Evolutionary conservation across 163 green algal species (phyloP), one percentile per base, ranked within the genome.

Genomic region (Chlamydomonas reinhardtii): DNA sequence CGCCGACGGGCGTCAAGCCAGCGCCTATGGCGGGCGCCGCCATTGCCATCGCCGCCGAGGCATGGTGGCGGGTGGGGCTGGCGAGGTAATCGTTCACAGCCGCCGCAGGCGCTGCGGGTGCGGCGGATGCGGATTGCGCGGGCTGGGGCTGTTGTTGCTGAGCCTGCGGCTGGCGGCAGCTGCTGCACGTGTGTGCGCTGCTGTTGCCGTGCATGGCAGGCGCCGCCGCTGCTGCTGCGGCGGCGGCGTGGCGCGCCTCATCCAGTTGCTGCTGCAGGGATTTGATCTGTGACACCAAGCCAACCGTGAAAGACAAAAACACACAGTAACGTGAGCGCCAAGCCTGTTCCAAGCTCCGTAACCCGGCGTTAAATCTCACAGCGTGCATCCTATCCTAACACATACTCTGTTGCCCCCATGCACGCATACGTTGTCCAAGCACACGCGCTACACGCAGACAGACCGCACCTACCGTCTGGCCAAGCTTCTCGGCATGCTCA

Each of bases 221-320:
- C 19, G 19, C 59, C 11, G 56, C 3, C 62, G 25, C 27, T 17
- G 68, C 65, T 24, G 79, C 69, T 4, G 54, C 52, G 6, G 68
- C 79, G 0, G 34, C 68, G 27, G 68, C 52, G 4, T 61, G 52
- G 32, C 76, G 76, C 2, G 79, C 68, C 34, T 78, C 52, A 1
- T 85, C 32, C 54, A 85, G 69, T 59, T 85, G 68, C 0, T 85
- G 68, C 54, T 85, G 79, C 14, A 85, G 54, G 24, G 34, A 65
- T 43, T 54, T 25, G n/a, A 84, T 54, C 76, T 84, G 65, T 27
- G 61, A 16, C 35, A 64, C n/a, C 24, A 56, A 1, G 52, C 0
- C 31, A 70, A 54, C n/a, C n/a, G n/a, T 6, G 43, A 54, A 54
- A 54, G 43, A 11, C 43, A n/a, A n/a, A n/a, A n/a, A n/a, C n/a